Percentiles rank a stretch among this genome's conserved stretches.
These are phyloP conservation scores for Macrocybe sp. DNA, from an alignment of 1,284 basidiomycete genomes.

Conservation along the genomic window DNA sequence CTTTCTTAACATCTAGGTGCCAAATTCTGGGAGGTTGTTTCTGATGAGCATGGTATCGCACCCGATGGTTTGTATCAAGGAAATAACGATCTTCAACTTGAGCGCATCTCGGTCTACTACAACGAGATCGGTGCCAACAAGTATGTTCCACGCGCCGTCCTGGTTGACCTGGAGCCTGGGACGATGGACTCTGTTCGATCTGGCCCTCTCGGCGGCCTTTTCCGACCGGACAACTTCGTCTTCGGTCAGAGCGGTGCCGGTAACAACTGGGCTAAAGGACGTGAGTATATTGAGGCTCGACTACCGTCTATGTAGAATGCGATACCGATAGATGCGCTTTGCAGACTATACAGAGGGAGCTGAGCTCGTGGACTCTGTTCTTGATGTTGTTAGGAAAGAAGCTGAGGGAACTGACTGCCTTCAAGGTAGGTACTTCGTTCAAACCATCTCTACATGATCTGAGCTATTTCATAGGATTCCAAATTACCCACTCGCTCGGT, in stretches of 20 bases:
- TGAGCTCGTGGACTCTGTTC: constrained; percentile 91
- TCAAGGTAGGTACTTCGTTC: constrained; percentile 56
- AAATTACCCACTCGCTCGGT: constrained; percentile 94
- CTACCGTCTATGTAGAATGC: not conserved
- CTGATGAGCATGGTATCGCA: constrained; percentile 96
- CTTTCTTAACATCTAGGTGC: constrained; percentile 53
- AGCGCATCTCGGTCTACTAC: constrained; percentile 96
- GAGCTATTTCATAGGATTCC: constrained; percentile 63
- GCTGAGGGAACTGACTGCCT: constrained; percentile 90
- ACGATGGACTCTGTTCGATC: constrained; percentile 95
- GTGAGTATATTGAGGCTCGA: constrained; percentile 37
- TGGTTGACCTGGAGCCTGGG: constrained; percentile 94
- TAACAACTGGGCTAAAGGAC: constrained; percentile 96
- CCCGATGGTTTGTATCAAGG: constrained; percentile 92
- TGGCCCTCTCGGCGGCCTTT: constrained; percentile 80
- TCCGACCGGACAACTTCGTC: constrained; percentile 95
- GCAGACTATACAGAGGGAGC: constrained; percentile 92
- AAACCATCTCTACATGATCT: constrained; percentile 8
- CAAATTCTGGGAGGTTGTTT: constrained; percentile 99
- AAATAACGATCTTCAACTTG: constrained; percentile 92
- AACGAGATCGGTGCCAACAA: constrained; percentile 89
- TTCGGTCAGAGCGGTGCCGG: constrained; percentile 89
- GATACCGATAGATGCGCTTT: constrained; percentile 4
- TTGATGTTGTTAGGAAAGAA: constrained; percentile 87
- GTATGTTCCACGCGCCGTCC: constrained; percentile 95